Evolutionary conservation across 139 green algal species (phyloP).

Genomic region (Zygnema cylindricum): DNA sequence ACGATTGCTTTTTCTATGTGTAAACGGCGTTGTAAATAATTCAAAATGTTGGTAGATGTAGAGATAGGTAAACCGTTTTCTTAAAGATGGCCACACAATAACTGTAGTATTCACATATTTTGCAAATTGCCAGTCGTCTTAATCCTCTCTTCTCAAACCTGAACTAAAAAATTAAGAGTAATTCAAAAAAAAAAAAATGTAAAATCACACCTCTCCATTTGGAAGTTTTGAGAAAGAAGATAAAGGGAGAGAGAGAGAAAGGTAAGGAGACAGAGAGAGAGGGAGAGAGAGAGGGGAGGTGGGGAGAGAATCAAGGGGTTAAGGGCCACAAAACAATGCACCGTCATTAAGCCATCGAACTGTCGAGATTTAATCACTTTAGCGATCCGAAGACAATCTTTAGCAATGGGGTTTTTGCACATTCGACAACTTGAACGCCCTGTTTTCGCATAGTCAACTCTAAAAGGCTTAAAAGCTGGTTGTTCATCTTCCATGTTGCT

Average conservation of each 20-base stretch:
- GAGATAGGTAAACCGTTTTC: no score
- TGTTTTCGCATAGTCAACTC: slow-evolving; percentile 49
- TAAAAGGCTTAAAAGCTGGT: slow-evolving; percentile 41
- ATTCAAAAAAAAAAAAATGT: no score
- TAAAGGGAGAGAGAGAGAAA: neutral
- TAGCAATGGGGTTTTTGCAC: slow-evolving; percentile 55
- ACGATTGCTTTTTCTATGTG: no score
- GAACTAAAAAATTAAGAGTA: no score
- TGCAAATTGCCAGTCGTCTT: no score
- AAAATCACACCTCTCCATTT: no score
- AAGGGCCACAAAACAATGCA: slow-evolving; percentile 30
- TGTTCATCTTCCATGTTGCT: neutral
- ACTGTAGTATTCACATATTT: no score
- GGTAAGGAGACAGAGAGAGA: neutral
- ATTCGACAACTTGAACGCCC: slow-evolving; percentile 28
- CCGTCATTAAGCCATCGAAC: slow-evolving; percentile 58
- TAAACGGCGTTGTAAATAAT: no score
- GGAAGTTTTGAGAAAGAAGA: no score
- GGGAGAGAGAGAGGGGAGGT: neutral
- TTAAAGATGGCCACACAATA: no score
- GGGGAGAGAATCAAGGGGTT: neutral
- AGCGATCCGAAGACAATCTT: slow-evolving; percentile 47
- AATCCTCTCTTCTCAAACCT: no score
- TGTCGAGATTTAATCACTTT: slow-evolving; percentile 43
- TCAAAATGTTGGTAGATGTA: no score